These are phyloP conservation scores for Emiliania huxleyi DNA, from an alignment of 78 protist species.

Conservation along the genomic window DNA sequence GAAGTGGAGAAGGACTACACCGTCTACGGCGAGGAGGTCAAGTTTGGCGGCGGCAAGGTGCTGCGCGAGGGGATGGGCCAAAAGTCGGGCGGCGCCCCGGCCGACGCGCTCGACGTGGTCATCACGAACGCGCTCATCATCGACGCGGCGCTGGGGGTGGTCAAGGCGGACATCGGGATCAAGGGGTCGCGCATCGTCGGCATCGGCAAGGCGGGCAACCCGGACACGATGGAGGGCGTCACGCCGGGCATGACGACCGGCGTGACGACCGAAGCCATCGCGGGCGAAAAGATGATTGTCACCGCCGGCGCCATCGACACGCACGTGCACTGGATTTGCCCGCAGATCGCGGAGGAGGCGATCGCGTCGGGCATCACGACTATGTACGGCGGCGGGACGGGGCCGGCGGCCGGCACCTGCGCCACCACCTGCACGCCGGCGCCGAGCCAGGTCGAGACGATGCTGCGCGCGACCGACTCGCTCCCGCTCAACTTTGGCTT, in stretches of 20 bases:
- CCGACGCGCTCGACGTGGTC: conserved; percentile 38
- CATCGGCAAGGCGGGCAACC: conserved; percentile 67
- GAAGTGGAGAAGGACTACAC: conserved; percentile 41
- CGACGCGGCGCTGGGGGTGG: conserved; percentile 6
- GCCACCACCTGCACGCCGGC: conserved; percentile 53
- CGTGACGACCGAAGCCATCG: conserved; percentile 46
- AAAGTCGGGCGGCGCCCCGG: conserved; percentile 11
- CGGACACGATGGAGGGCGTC: conserved; percentile 42
- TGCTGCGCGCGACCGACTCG: conserved; percentile 52
- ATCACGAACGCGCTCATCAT: conserved; percentile 49
- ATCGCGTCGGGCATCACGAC: conserved; percentile 26
- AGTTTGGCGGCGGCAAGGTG: conserved; percentile 54
- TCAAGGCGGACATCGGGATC: conserved; percentile 43
- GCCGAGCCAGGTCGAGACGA: conserved; percentile 28
- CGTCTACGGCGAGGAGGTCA: conserved; percentile 54
- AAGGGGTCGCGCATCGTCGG: conserved; percentile 21
- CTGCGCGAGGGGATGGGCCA: conserved; percentile 51
- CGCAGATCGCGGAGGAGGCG: conserved; percentile 39
- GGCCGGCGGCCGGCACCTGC: conserved; percentile 33
- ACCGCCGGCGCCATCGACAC: conserved; percentile 54
- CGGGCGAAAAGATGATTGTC: conserved; percentile 44
- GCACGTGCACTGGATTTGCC: conserved; percentile 58
- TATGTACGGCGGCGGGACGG: conserved; percentile 34
- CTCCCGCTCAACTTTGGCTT: conserved; percentile 54
- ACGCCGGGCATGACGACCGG: conserved; percentile 20